Evolutionary conservation across 2,329 filamentous ascomycete genomes (phyloP).

Genomic region (Rhinocladiella similis): DNA sequence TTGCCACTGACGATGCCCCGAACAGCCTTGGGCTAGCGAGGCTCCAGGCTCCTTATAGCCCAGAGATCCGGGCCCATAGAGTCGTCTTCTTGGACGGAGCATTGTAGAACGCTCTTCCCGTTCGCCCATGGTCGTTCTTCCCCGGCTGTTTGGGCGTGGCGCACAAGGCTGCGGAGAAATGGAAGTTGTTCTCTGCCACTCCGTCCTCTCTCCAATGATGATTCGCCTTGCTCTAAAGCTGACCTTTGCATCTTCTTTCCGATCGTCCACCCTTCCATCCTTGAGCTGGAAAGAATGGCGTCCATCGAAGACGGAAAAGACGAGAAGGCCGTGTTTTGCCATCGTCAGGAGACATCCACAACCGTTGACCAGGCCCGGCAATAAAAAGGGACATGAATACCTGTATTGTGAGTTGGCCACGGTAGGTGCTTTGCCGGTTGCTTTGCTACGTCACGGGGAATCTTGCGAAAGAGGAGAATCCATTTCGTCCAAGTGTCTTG

Average conservation of each 20-base stretch:
- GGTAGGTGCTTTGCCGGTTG: no score
- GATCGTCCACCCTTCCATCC: conserved; percentile 14
- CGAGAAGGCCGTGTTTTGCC: conserved; percentile 3
- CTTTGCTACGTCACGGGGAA: neutral
- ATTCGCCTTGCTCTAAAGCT: neutral
- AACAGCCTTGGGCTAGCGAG: neutral
- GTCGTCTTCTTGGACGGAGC: no score
- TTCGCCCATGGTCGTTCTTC: conserved; percentile 4
- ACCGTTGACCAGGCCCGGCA: no score
- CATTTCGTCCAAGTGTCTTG: neutral
- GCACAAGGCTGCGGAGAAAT: conserved; percentile 17
- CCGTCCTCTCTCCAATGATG: no score
- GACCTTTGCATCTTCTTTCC: conserved; percentile 6
- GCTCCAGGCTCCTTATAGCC: neutral
- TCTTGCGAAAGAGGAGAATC: neutral
- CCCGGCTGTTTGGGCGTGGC: conserved; percentile 5
- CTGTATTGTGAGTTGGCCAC: no score
- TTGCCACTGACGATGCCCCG: neutral
- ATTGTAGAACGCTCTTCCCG: neutral
- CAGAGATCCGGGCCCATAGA: neutral
- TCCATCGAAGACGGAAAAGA: neutral
- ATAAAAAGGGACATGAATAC: no score
- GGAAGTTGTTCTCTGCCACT: conserved; percentile 4
- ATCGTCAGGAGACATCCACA: neutral
- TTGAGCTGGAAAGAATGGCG: conserved; percentile 10